phyloP scores from a whole-genome alignment of 805 yeast species.

The Candida morakotiae region DNA sequence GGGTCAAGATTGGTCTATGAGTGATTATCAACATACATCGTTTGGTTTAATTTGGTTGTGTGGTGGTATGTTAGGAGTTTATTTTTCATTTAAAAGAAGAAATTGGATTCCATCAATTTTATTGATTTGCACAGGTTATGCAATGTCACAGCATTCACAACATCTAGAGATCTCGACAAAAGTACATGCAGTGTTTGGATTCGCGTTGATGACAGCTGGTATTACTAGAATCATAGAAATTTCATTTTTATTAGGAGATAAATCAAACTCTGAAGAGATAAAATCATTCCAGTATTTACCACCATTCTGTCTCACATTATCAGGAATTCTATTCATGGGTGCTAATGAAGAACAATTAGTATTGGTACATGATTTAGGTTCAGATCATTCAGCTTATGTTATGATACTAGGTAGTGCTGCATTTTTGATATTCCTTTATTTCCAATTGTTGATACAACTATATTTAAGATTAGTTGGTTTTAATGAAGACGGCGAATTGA shows the following conservation, averaged over 20 bases:
- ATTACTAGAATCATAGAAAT: slow-evolving; percentile 73
- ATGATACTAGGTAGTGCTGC: slow-evolving; percentile 70
- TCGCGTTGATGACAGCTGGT: slow-evolving; percentile 77
- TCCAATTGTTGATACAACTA: slow-evolving; percentile 53
- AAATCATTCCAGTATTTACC: slow-evolving; percentile 82
- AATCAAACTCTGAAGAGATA: slow-evolving; percentile 42
- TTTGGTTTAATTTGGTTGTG: slow-evolving; percentile 98
- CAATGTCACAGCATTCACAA: slow-evolving; percentile 90
- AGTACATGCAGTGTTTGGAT: slow-evolving; percentile 84
- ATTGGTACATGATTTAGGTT: slow-evolving; percentile 66
- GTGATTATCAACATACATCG: slow-evolving; percentile 91
- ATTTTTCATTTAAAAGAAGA: slow-evolving; percentile 58
- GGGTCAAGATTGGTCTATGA: slow-evolving; percentile 92
- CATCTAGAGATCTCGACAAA: slow-evolving; percentile 72
- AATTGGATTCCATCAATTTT: slow-evolving; percentile 78
- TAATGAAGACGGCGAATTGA: slow-evolving; percentile 35
- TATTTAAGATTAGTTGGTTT: slow-evolving; percentile 47
- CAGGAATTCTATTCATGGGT: slow-evolving; percentile 85
- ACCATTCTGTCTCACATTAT: slow-evolving; percentile 69
- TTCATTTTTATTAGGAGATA: slow-evolving; percentile 67
- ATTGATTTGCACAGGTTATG: slow-evolving; percentile 85
- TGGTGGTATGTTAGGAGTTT: slow-evolving; percentile 84
- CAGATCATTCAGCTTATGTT: slow-evolving; percentile 83
- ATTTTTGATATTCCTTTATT: slow-evolving; percentile 65
- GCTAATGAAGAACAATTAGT: slow-evolving; percentile 87